Conservation (phyloP, 345 rosid genomes). For the Mercurialis annua region DNA sequence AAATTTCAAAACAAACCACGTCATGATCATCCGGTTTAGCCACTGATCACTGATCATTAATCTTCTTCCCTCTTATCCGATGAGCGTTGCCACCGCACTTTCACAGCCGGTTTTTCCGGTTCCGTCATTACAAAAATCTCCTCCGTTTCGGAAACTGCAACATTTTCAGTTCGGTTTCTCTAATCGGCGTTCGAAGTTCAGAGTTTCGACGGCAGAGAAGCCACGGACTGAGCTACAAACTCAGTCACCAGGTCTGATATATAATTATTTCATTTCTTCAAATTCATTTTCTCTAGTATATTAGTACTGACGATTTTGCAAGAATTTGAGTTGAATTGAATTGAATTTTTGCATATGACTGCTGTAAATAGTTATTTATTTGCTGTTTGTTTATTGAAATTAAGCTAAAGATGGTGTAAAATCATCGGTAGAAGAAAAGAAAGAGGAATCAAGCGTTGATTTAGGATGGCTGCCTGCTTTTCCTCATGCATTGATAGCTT, state of each 20-base stretch:
- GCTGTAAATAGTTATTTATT: too few species aligned
- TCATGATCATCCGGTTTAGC: too few species aligned
- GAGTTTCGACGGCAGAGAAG: conserved; percentile 32
- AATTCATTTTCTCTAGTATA: background rate
- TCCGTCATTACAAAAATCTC: conserved; percentile 7
- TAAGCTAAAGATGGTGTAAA: conserved; percentile 31
- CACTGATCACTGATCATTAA: background rate
- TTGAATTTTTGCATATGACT: background rate
- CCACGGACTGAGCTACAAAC: conserved; percentile 19
- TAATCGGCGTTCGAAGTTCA: conserved; percentile 20
- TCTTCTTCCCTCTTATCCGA: conserved; percentile 13
- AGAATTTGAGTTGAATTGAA: background rate
- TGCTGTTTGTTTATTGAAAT: background rate
- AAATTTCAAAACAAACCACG: too few species aligned
- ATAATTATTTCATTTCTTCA: background rate
- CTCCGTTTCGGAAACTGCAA: conserved; percentile 4
- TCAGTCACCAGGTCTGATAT: conserved; percentile 30
- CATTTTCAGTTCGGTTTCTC: conserved; percentile 15
- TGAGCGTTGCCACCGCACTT: conserved; percentile 34
- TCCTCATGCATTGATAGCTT: conserved; percentile 60
- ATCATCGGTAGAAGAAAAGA: conserved; percentile 19
- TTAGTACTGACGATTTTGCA: too few species aligned
- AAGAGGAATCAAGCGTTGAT: conserved; percentile 30
- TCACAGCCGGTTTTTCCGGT: conserved; percentile 33
- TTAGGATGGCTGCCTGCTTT: conserved; percentile 71